Conservation (phyloP, 306 rosid genomes). For the Coriaria nepalensis region DNA sequence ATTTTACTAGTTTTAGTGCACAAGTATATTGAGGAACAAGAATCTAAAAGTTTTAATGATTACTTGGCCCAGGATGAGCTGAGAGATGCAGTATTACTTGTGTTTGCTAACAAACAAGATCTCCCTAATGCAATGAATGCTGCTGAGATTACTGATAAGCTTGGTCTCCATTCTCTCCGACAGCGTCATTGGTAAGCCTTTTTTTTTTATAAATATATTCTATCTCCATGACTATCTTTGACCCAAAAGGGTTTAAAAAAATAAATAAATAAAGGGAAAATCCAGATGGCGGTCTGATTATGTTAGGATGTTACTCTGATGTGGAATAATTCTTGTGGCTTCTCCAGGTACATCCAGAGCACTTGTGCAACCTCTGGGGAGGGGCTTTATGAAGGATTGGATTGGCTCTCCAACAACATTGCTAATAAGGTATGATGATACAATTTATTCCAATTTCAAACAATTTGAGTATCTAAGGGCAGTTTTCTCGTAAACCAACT, state of each 20-base stretch:
- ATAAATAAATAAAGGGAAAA: too few species aligned
- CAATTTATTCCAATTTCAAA: too few species aligned
- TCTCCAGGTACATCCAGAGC: constrained; percentile 72
- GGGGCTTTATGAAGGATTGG: constrained; percentile 71
- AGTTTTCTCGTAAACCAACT: neutral
- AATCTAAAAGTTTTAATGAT: neutral
- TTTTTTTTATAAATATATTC: neutral
- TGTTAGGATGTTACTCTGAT: constrained; percentile 9
- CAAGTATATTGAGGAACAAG: neutral
- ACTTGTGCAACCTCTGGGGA: constrained; percentile 82
- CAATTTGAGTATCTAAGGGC: neutral
- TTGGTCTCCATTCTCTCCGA: constrained; percentile 70
- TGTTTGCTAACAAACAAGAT: constrained; percentile 78
- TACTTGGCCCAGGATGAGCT: constrained; percentile 42
- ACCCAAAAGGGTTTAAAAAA: too few species aligned
- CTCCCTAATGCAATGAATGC: constrained; percentile 81
- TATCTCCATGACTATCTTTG: neutral
- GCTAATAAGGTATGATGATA: constrained; percentile 43
- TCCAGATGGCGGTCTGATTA: too few species aligned
- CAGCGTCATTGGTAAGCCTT: constrained; percentile 62
- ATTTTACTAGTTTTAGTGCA: constrained; percentile 1
- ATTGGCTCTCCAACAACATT: constrained; percentile 75
- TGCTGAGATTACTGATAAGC: constrained; percentile 72
- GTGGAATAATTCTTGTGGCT: constrained; percentile 8
- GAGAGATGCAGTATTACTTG: constrained; percentile 69